Evolutionary conservation across 257 asterid genomes (phyloP).

Genomic region (Vinca minor): DNA sequence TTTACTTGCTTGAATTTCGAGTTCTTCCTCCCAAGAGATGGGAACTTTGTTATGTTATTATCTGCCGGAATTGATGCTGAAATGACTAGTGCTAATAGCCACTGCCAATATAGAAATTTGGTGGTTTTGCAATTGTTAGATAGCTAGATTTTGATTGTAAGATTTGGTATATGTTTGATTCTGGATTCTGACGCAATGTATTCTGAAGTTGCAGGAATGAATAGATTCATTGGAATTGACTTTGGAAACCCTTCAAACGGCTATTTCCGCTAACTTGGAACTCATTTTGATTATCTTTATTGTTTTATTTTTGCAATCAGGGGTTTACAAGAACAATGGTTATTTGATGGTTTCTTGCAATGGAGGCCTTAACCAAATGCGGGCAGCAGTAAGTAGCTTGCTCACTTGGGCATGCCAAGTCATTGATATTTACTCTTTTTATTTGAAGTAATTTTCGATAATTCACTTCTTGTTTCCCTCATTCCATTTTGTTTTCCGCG

Average conservation of each 20-base stretch:
- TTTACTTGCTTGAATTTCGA: background rate
- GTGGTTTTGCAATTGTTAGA: conserved; percentile 6
- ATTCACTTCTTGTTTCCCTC: background rate
- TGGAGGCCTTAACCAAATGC: conserved; percentile 98
- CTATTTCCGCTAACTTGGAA: too few relatives aligned
- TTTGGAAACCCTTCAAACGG: background rate
- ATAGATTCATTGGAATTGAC: background rate
- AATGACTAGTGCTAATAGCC: too few relatives aligned
- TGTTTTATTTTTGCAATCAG: conserved; percentile 25
- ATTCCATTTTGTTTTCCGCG: conserved; percentile 7
- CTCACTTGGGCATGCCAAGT: background rate
- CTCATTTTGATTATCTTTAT: background rate
- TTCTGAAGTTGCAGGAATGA: background rate
- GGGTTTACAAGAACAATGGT: conserved; percentile 93
- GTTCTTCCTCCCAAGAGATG: background rate
- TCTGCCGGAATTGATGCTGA: too few relatives aligned
- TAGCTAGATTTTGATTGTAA: background rate
- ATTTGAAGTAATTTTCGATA: background rate
- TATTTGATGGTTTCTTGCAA: conserved; percentile 95
- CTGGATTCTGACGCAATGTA: background rate
- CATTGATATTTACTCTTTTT: background rate
- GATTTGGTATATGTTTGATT: background rate
- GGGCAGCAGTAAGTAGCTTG: conserved; percentile 70
- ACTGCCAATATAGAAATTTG: background rate
- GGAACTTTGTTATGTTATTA: too few relatives aligned